Base-by-base conservation (phyloP, 2,329 filamentous ascomycete species). In the Chaetomium globosum region DNA sequence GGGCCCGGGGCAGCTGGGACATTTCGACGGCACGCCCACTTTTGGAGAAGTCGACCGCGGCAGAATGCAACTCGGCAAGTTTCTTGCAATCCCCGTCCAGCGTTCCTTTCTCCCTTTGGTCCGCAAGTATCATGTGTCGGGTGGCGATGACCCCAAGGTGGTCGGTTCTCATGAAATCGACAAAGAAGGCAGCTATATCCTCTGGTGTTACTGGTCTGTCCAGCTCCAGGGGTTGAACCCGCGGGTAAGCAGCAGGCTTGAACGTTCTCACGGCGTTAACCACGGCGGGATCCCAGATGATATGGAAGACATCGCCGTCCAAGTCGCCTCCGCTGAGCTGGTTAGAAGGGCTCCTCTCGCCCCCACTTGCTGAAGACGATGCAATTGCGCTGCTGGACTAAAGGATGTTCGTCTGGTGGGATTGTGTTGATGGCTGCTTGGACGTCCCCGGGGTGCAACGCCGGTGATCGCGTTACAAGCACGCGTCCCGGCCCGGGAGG, bases 101-200 rank as follows among this genome's bases (percentile, higher is more conserved):
- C 0, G 86, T 88, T 0, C 89, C 89, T 0, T 71, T 30, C 0
- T 70, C 46, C 28, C 76, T 74, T 63, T 85, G 80, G 72, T 92
- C 90, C 0, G 89, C 86, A 19, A 90, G 72, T 0, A 89, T 81
- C 69, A 87, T 81, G 71, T 92, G 89, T 2, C 82, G 77, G 0
- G 77, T 86, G 0, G 89, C 87, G 69, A 92, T 90, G 53, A 87
- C 73, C 0, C 88, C 88, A 1, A 91, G 75, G 21, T 87, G 81
- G 70, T 91, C 87, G 0, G 83, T 85, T 66, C 83, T 81, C 87
- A 92, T 91, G 67, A 92, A 92, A 19, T 87, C 80, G n/a, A 96
- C 81, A 68, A 96, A 95, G 76, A 94, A 95, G 12, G 89, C 80
- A 0, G 87, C 87, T 78, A 96, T 95, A 70, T 96, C 91, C 0